Base-by-base conservation (phyloP, 2,329 filamentous ascomycete species). In the Botrytis sinoallii region DNA sequence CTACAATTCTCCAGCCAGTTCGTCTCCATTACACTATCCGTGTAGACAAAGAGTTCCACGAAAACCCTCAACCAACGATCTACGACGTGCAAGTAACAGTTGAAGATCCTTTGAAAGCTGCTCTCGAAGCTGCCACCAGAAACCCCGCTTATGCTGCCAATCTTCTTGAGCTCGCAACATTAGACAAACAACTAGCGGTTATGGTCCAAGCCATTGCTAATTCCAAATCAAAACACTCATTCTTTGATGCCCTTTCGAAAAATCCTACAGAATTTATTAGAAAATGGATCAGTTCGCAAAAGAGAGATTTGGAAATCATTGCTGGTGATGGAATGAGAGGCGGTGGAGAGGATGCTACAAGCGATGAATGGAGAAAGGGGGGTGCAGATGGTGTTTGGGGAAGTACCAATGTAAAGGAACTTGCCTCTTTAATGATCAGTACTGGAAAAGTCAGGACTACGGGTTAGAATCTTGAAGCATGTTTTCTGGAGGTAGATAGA, bases 21-120 rank as follows among this genome's bases (percentile, higher is more conserved):
- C 91, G 92, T 79, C 88, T 99, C 48, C 88, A 90, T 35, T 99
- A 98, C 85, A 99, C 95, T 14, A 96, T 99, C 81, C 93, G 95
- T 74, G 92, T 98, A 59, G 96, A 99, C 82, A 88, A 93, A 79
- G 89, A 91, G 14, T 95, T 95, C 80, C 91, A 95, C 80, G 90
- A 89, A 77, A 84, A 90, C 73, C 91, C 93, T 6, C 86, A 89
- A 70, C 91, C 93, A 1, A 98, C 95, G 9, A 86, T 98, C 78
- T 98, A 98, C 84, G 95, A 98, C 82, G 87, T 99, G 66, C 91
- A 91, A 78, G 93, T 99, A 64, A 88, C 90, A 1, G 88, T 97
- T 25, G 93, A 97, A 78, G 94, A 97, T 80, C 93, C 95, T 1
- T 86, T 97, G 68, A 90, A 91, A 70, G 86, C 88, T 48, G 89